phyloP scores from a whole-genome alignment of 441 rosid species.

The Caryocar brasiliense region DNA sequence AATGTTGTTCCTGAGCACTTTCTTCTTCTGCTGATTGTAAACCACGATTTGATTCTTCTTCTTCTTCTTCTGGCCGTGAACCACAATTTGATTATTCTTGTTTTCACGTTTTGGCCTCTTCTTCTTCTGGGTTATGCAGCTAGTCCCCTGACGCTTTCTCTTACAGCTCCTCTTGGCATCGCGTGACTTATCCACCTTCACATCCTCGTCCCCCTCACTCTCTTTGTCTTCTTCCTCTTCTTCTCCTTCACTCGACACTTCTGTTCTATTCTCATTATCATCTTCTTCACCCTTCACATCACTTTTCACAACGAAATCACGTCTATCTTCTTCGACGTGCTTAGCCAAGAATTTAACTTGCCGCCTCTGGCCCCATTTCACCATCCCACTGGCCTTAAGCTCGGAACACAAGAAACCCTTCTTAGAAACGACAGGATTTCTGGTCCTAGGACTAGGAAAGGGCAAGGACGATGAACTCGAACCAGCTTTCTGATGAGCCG shows the following conservation, averaged over 20 bases:
- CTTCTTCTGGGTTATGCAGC: conserved; percentile 9
- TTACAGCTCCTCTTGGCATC: conserved; percentile 19
- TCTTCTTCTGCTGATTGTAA: conserved; percentile 30
- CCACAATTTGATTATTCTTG: conserved; percentile 24
- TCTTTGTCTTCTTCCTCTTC: conserved; percentile 18
- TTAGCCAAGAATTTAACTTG: conserved; percentile 45
- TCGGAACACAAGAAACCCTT: conserved; percentile 43
- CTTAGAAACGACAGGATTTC: conserved; percentile 10
- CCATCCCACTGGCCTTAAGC: conserved; percentile 39
- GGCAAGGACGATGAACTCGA: not conserved
- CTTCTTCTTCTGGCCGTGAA: conserved; percentile 21
- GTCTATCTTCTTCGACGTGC: conserved; percentile 21
- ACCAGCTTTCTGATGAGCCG: not conserved
- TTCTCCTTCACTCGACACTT: not conserved
- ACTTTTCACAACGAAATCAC: not conserved
- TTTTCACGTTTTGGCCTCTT: conserved; percentile 24
- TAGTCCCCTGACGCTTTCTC: conserved; percentile 28
- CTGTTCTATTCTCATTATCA: conserved; percentile 10
- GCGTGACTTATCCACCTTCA: not conserved
- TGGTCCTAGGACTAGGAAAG: not conserved
- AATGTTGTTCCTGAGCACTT: conserved; percentile 28
- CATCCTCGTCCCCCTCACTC: not conserved
- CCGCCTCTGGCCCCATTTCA: conserved; percentile 74
- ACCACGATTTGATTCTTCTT: conserved; percentile 24
- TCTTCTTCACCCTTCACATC: conserved; percentile 15